These are phyloP conservation scores for Lichina pygmaea DNA, from an alignment of 495 filamentous ascomycete genomes.

Conservation along the genomic window DNA sequence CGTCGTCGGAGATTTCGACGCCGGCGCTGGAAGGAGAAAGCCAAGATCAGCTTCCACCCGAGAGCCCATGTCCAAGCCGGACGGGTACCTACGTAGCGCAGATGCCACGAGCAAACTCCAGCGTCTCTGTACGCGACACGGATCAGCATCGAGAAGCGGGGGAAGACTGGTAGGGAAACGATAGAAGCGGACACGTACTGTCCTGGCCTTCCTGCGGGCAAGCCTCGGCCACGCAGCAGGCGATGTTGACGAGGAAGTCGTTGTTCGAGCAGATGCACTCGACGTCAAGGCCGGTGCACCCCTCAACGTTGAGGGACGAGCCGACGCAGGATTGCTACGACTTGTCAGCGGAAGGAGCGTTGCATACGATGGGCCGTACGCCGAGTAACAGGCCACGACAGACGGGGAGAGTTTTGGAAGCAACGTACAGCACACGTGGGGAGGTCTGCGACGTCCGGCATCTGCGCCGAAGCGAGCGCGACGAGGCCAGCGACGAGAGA, in stretches of 20 bases:
- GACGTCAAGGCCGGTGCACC: background rate
- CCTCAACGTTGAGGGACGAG: background rate
- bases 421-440: background rate
- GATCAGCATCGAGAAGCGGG: too few species aligned
- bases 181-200: background rate
- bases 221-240: background rate
- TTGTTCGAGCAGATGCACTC: background rate
- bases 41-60: too few species aligned
- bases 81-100: constrained; percentile 7
- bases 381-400: background rate
- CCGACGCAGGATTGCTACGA: background rate
- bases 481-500: background rate
- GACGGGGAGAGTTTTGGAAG: background rate
- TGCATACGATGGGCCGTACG: background rate
- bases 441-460: background rate
- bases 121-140: background rate
- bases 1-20: too few species aligned
- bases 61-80: too few species aligned
- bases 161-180: too few species aligned
- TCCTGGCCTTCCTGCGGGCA: background rate
- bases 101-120: background rate
- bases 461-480: background rate
- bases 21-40: too few species aligned
- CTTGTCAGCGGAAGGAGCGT: background rate
- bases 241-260: background rate